These are phyloP conservation scores for Dioscorea alata DNA, from an alignment of 106 monocot species.

Conservation along the genomic window DNA sequence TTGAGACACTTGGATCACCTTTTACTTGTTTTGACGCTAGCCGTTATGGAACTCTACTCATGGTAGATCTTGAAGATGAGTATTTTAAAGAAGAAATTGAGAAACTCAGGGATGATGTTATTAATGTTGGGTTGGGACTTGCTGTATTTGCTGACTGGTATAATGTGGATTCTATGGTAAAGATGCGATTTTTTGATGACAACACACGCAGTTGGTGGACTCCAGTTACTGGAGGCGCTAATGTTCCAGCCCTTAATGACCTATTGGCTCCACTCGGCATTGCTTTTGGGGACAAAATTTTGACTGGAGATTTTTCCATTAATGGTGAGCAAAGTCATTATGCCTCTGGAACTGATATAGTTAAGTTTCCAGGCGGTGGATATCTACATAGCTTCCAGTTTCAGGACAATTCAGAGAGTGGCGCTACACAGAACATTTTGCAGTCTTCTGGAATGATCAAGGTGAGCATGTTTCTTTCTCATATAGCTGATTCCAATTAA, in stretches of 20 bases:
- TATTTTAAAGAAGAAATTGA: conserved; percentile 92
- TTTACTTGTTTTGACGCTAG: conserved; percentile 96
- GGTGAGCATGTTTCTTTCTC: conserved; percentile 26
- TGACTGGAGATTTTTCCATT: conserved; percentile 88
- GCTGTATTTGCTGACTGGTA: conserved; percentile 96
- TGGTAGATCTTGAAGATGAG: conserved; percentile 99
- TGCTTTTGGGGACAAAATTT: conserved; percentile 89
- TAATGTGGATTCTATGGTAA: conserved; percentile 90
- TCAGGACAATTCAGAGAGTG: conserved; percentile 82
- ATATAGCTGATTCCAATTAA: too few species aligned
- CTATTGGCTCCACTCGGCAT: conserved; percentile 89
- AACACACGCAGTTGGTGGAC: conserved; percentile 99
- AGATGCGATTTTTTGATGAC: conserved; percentile 99
- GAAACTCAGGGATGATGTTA: conserved; percentile 81
- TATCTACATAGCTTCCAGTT: conserved; percentile 86
- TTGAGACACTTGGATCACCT: conserved; percentile 94
- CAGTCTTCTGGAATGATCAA: conserved; percentile 42
- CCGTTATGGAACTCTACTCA: conserved; percentile 78
- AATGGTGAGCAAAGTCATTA: conserved; percentile 91
- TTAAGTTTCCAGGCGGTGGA: conserved; percentile 87
- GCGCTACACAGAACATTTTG: conserved; percentile 43
- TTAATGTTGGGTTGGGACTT: conserved; percentile 66
- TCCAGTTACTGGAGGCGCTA: conserved; percentile 97
- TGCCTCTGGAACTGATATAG: conserved; percentile 95
- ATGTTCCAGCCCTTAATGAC: conserved; percentile 91